A percentile compares a stretch with the other conserved stretches of the same genome.
These are phyloP conservation scores for Ambrosiella xylebori DNA, from an alignment of 2,329 filamentous ascomycete species.

Conservation along the genomic window DNA sequence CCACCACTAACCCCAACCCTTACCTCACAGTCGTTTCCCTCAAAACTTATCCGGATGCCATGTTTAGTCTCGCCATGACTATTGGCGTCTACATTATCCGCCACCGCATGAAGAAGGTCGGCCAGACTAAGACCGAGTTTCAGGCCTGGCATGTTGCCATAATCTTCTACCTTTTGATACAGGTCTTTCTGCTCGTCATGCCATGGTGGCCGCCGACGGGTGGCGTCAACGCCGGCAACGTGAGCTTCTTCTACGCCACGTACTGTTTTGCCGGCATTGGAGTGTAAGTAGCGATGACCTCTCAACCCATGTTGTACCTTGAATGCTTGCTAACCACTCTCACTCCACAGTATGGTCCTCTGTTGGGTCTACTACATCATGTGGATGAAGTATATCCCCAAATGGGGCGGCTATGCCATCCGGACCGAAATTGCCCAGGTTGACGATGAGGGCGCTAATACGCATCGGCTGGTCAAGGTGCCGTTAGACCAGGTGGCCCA, in stretches of 20 bases:
- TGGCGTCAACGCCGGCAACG: slow-evolving; percentile 42
- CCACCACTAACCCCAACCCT: background rate
- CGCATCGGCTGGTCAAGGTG: slow-evolving; percentile 35
- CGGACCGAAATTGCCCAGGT: slow-evolving; percentile 36
- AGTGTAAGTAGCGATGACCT: slow-evolving; percentile 30
- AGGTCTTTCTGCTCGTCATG: slow-evolving; percentile 47
- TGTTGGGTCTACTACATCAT: slow-evolving; percentile 40
- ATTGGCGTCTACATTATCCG: slow-evolving; percentile 42
- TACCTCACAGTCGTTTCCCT: slow-evolving; percentile 35
- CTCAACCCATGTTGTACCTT: background rate
- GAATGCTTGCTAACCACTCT: background rate
- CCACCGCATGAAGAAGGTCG: slow-evolving; percentile 31
- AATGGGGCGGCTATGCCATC: slow-evolving; percentile 33
- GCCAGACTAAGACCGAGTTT: slow-evolving; percentile 33
- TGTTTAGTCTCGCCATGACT: slow-evolving; percentile 40
- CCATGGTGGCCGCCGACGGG: slow-evolving; percentile 53
- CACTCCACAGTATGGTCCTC: slow-evolving; percentile 25
- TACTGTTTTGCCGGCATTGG: slow-evolving; percentile 48
- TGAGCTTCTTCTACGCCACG: slow-evolving; percentile 59
- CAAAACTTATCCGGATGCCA: slow-evolving; percentile 36
- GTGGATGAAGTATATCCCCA: slow-evolving; percentile 41
- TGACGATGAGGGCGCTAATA: slow-evolving; percentile 27
- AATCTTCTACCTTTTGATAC: slow-evolving; percentile 40
- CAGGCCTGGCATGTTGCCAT: slow-evolving; percentile 40
- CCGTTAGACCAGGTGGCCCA: slow-evolving; percentile 29